phyloP scores from a whole-genome alignment of 2,329 filamentous ascomycete genomes.

The Alternaria arbusti region DNA sequence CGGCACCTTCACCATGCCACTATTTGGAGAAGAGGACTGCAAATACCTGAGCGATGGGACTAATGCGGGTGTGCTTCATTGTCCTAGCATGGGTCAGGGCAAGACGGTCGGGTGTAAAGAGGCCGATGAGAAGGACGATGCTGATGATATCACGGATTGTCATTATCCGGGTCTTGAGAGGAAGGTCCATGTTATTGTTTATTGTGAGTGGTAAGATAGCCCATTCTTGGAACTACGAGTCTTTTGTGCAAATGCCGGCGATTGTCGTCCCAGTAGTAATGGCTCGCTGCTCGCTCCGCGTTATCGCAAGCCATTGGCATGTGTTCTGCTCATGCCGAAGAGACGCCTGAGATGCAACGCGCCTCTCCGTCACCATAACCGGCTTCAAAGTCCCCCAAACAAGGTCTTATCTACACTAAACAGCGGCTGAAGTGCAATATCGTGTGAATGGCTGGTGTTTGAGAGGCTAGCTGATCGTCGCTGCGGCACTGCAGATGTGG shows the following conservation, averaged over 20 bases:
- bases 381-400: background rate
- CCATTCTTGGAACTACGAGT: background rate
- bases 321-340: background rate
- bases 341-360: background rate
- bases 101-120: background rate
- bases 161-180: background rate
- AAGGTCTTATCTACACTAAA: background rate
- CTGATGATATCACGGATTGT: background rate
- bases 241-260: background rate
- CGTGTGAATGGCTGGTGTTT: background rate
- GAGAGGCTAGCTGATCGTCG: background rate
- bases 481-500: slow-evolving; percentile 2
- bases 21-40: background rate
- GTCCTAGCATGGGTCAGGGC: background rate
- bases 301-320: background rate
- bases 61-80: background rate
- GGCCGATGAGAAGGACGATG: background rate
- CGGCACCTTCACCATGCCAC: background rate
- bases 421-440: background rate
- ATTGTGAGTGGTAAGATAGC: background rate
- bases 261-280: background rate
- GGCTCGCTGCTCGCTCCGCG: background rate
- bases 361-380: background rate
- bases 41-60: background rate
- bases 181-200: background rate